Percentiles rank a stretch among this genome's conserved stretches.
Evolutionary conservation across 164 flowering plant genomes (phyloP).

Genomic region (Umbellularia californica): DNA sequence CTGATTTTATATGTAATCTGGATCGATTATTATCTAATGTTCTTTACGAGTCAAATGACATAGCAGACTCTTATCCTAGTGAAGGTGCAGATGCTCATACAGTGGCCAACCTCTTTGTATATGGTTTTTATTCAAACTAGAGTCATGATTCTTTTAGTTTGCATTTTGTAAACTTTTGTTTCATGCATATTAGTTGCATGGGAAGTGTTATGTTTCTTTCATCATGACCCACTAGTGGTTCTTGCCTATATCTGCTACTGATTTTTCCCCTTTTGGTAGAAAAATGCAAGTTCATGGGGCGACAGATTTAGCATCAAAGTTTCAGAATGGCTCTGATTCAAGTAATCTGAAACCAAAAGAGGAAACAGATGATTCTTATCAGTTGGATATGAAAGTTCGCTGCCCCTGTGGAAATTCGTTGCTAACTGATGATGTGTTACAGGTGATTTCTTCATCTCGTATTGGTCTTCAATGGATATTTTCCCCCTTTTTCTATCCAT

Average conservation of each 20-base stretch:
- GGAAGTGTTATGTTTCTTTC: neutral
- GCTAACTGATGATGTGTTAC: constrained; percentile 64
- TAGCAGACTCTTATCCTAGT: no score
- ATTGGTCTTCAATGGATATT: neutral
- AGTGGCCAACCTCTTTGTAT: no score
- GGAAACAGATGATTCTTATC: constrained; percentile 54
- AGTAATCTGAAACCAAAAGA: constrained; percentile 52
- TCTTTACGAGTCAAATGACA: no score
- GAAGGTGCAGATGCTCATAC: no score
- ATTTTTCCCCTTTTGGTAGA: constrained; percentile 29
- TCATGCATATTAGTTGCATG: neutral
- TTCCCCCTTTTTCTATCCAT: neutral
- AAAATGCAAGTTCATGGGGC: constrained; percentile 86
- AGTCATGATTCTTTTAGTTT: no score
- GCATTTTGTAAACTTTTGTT: neutral
- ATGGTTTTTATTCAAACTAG: no score
- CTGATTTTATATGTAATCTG: no score
- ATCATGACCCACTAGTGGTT: neutral
- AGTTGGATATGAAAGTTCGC: constrained; percentile 55
- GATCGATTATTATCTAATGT: no score
- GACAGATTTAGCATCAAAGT: constrained; percentile 72
- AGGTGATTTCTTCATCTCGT: constrained; percentile 38
- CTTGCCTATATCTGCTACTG: neutral
- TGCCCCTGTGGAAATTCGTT: constrained; percentile 84
- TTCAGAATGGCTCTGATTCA: constrained; percentile 47